A percentile compares a stretch with the other conserved stretches of the same genome.
These are phyloP conservation scores for Gossypium lobatum DNA, from an alignment of 441 rosid species.

Conservation along the genomic window DNA sequence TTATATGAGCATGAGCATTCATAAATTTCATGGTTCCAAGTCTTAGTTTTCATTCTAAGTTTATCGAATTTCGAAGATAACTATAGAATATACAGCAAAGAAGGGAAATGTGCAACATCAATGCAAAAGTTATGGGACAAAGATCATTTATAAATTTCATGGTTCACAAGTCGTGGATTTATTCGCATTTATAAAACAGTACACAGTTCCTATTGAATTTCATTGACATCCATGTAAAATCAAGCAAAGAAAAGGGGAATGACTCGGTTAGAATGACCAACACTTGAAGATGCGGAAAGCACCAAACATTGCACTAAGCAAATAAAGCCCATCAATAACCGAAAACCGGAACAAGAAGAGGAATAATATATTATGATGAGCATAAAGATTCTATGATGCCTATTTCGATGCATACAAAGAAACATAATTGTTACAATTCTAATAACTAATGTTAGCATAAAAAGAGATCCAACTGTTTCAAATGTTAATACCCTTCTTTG, in stretches of 20 bases:
- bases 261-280: background rate
- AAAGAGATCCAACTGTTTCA: background rate
- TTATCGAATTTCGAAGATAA: background rate
- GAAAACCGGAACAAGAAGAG: background rate
- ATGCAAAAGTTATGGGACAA: background rate
- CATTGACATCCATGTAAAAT: background rate
- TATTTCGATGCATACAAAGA: background rate
- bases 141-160: background rate
- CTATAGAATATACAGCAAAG: no score
- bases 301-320: background rate
- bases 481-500: conserved; percentile 70
- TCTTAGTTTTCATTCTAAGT: background rate
- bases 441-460: background rate
- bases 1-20: background rate
- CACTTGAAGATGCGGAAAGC: background rate
- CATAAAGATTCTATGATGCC: background rate
- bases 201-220: background rate
- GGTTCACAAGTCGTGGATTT: background rate
- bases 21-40: background rate
- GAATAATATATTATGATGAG: background rate
- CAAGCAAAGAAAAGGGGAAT: background rate
- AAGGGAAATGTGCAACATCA: background rate
- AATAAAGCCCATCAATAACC: background rate
- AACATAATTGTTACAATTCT: background rate
- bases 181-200: background rate